A percentile compares a stretch with the other conserved stretches of the same genome.
These are phyloP conservation scores for Quercus gilva DNA, from an alignment of 306 rosid genomes.

Conservation along the genomic window DNA sequence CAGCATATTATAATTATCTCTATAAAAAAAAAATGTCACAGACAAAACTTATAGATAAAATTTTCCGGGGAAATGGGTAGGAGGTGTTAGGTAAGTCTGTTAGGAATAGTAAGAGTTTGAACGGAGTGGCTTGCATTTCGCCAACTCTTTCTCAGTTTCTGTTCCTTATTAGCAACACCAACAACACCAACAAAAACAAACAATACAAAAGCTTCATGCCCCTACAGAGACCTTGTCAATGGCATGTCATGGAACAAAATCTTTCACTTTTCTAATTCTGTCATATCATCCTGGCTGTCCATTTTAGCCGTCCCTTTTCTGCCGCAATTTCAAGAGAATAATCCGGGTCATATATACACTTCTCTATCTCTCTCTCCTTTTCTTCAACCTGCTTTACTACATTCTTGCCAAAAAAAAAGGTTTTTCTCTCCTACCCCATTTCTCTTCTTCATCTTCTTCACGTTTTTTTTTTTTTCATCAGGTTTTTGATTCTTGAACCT, in stretches of 20 bases:
- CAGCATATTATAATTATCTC: rapidly evolving
- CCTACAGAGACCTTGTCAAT: constrained; percentile 28
- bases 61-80: background rate
- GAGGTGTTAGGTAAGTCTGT: constrained; percentile 13
- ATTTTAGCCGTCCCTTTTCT: constrained; percentile 1
- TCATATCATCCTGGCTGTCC: constrained; percentile 42
- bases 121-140: constrained; percentile 57
- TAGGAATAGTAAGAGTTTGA: background rate
- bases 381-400: constrained; percentile 24
- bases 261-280: constrained; percentile 38
- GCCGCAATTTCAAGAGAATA: constrained; percentile 27
- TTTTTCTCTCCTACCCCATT: constrained; percentile 1
- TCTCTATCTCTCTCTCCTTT: constrained; percentile 26
- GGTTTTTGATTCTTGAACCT: background rate
- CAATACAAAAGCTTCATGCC: background rate
- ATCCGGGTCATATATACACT: constrained; percentile 38
- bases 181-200: constrained; percentile 19
- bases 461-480: background rate
- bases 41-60: background rate
- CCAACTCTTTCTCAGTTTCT: constrained; percentile 7
- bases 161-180: background rate
- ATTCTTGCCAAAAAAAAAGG: constrained; percentile 41
- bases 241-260: constrained; percentile 26
- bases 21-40: background rate
- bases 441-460: background rate